Evolutionary conservation across 257 asterid species (phyloP).

Genomic region (Prunella vulgaris): DNA sequence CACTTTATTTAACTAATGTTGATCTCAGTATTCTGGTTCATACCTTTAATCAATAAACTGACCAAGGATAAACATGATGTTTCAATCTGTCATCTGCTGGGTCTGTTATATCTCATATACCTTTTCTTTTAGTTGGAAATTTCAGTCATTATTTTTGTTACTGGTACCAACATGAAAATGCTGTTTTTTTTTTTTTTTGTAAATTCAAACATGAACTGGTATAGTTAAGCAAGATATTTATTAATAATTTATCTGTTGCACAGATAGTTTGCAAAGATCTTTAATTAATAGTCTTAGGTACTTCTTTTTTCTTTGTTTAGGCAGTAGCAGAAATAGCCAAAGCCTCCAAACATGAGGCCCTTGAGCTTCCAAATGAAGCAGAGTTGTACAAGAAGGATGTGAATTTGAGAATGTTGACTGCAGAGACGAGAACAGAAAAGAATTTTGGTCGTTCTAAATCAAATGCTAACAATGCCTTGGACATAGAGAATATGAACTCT

Average conservation of each 20-base stretch:
- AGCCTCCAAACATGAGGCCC: slow-evolving; percentile 74
- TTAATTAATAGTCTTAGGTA: not conserved
- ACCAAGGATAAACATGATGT: not conserved
- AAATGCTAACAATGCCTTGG: slow-evolving; percentile 23
- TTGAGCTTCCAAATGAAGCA: slow-evolving; percentile 52
- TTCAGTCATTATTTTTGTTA: not conserved
- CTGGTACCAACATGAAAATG: not conserved
- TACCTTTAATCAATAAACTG: not conserved
- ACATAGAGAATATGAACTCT: slow-evolving; percentile 19
- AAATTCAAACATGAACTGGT: not conserved
- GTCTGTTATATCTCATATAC: not conserved
- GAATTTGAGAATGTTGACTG: slow-evolving; percentile 28
- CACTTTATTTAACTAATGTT: slow-evolving; percentile 12
- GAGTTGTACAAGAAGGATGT: slow-evolving; percentile 52
- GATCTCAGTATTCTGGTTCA: slow-evolving; percentile 17
- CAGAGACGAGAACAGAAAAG: slow-evolving; percentile 37
- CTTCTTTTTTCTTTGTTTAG: slow-evolving; percentile 33
- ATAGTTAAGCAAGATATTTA: not conserved
- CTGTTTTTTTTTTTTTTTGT: not conserved
- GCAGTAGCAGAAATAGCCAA: slow-evolving; percentile 84
- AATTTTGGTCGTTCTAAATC: slow-evolving; percentile 21
- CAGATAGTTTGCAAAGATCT: not conserved
- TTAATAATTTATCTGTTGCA: not conserved
- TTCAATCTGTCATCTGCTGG: not conserved
- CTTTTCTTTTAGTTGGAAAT: not conserved